Evolutionary conservation across 768 basidiomycete species (phyloP), one percentile per base, ranked within the genome.

Genomic region (Coprinopsis marcescibilis): DNA sequence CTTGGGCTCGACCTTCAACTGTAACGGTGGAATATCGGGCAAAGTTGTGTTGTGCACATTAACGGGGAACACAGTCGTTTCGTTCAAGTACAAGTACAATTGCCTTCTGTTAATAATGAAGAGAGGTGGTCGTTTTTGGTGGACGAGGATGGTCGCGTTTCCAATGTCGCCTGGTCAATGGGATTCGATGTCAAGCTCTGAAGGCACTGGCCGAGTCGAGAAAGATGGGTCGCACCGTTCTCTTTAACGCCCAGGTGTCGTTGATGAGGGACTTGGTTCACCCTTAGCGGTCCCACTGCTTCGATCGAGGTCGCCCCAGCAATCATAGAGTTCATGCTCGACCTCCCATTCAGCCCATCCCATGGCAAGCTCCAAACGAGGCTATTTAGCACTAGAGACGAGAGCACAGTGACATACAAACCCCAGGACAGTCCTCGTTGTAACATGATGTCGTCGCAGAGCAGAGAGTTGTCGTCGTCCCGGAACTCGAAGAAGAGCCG

Each of bases 71-170:
- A 83, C 76, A 13, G 73, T 67, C 0, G 77, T 71, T 45, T 76
- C 74, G 57, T 84, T 83, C 45, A 69, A 66, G 56, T 70, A 71
- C 39, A 76, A 72, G 65, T 70, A 78, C 21, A 83, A 67, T 43
- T 76, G 72, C 37, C 69, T 62, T 47, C 69, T 66, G 55, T 72
- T 64, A 51, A 83, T 66, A 61, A 77, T 78, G 61, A 81, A 83
- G n/a, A 76, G 57, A 6, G 76, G 68, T 8, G 76, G 73, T 3
- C 45, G 48, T 24, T 55, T 51, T 43, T 59, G 53, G 45, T 65
- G 57, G 19, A 61, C 57, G 38, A 60, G 50, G n/a, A 77, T 56
- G 4, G 77, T 78, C 21, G 76, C 60, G 49, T 80, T 76, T 27
- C 77, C 76, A 19, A 24, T 4, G 7, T 12, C 41, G 6, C n/a